phyloP scores from a whole-genome alignment of 2,329 filamentous ascomycete genomes.

The Pestalotiopsis sp. region DNA sequence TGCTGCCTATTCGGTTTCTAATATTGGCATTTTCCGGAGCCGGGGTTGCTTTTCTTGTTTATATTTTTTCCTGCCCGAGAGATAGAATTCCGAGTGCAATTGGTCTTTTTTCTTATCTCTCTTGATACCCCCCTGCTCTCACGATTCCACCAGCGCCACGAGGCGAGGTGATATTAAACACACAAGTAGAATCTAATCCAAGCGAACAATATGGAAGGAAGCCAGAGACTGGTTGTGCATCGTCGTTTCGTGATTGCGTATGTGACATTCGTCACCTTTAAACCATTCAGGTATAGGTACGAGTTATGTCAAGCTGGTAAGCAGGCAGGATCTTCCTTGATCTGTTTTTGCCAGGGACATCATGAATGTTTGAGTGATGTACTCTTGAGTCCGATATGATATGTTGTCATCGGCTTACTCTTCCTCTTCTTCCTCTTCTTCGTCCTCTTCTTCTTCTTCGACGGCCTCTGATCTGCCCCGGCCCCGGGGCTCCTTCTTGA shows the following conservation, averaged over 20 bases:
- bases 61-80: not conserved
- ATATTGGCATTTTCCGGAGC: slow-evolving; percentile 11
- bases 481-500: slow-evolving; percentile 20
- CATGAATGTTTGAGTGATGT: too few relatives aligned
- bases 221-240: not conserved
- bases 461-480: not conserved
- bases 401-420: not conserved
- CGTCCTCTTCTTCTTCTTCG: not conserved
- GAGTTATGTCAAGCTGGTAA: not conserved
- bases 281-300: not conserved
- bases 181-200: not conserved
- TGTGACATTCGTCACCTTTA: not conserved
- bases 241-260: not conserved
- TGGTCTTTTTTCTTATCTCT: not conserved
- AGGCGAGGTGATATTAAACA: not conserved
- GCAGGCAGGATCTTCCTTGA: too few relatives aligned
- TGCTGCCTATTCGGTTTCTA: not conserved
- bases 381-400: too few relatives aligned
- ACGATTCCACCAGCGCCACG: not conserved
- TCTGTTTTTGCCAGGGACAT: too few relatives aligned
- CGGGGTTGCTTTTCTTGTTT: not conserved
- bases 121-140: slow-evolving; percentile 5
- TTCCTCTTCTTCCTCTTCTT: slow-evolving; percentile 6
- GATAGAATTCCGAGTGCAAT: not conserved
- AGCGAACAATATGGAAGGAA: not conserved